A percentile compares a stretch with the other conserved stretches of the same genome.
phyloP scores from a whole-genome alignment of 225 moss, liverwort and hornwort species.

The Polytrichum formosum region DNA sequence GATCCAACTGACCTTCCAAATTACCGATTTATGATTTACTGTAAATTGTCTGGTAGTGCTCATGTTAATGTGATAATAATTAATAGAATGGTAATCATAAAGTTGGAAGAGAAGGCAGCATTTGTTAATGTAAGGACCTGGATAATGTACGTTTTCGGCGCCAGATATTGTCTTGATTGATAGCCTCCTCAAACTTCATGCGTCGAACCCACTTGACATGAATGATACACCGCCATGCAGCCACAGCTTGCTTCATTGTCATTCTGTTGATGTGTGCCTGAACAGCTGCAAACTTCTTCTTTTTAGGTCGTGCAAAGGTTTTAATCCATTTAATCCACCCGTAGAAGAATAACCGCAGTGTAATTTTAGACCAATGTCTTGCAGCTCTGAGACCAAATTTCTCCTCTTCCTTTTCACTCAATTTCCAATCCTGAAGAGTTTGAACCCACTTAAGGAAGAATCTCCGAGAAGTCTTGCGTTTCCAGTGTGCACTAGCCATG shows the following conservation, averaged over 20 bases:
- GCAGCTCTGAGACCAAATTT: slow-evolving; percentile 49
- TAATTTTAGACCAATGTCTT: slow-evolving; percentile 44
- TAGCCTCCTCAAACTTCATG: slow-evolving; percentile 79
- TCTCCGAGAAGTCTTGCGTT: slow-evolving; percentile 30
- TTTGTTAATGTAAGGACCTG: slow-evolving; percentile 44
- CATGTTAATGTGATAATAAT: too few species aligned
- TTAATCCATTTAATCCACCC: slow-evolving; percentile 76
- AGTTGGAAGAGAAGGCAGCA: background rate
- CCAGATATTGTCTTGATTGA: slow-evolving; percentile 48
- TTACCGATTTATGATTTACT: too few species aligned
- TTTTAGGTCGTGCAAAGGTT: slow-evolving; percentile 72
- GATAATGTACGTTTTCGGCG: slow-evolving; percentile 59
- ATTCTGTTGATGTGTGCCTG: slow-evolving; percentile 81
- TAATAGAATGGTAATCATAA: background rate
- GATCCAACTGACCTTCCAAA: too few species aligned
- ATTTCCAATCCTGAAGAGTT: slow-evolving; percentile 41
- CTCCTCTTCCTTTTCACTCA: slow-evolving; percentile 67
- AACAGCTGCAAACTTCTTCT: slow-evolving; percentile 69
- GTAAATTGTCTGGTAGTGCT: too few species aligned
- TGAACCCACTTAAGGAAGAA: slow-evolving; percentile 52
- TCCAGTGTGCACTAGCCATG: slow-evolving; percentile 65
- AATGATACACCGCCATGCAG: slow-evolving; percentile 80
- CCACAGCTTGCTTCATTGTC: slow-evolving; percentile 79
- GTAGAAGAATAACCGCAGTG: slow-evolving; percentile 37
- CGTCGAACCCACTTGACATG: slow-evolving; percentile 82